Evolutionary conservation across 2,329 filamentous ascomycete species (phyloP).

Genomic region (Rutstroemia sp.): DNA sequence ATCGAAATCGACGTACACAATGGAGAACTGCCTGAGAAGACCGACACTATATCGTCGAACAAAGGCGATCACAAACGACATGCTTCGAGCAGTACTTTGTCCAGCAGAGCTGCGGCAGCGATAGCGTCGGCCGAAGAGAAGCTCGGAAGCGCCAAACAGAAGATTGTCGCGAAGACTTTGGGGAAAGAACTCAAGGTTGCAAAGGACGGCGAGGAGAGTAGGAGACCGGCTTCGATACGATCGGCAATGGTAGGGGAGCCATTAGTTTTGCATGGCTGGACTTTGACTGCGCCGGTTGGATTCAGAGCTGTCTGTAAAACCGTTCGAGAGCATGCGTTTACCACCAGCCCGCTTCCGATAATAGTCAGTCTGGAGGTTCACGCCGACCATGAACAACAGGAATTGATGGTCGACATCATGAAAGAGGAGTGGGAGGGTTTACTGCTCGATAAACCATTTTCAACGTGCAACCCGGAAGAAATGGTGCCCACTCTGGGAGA

Average conservation of each 20-base stretch:
- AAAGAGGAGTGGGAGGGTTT: slow-evolving; percentile 73
- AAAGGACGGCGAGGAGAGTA: slow-evolving; percentile 18
- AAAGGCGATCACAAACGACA: slow-evolving; percentile 40
- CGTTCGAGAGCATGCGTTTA: slow-evolving; percentile 72
- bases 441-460: slow-evolving; percentile 54
- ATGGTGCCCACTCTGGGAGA: slow-evolving; percentile 63
- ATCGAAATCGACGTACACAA: slow-evolving; percentile 97
- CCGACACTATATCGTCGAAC: slow-evolving; percentile 28
- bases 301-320: slow-evolving; percentile 82
- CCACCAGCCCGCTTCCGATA: slow-evolving; percentile 67
- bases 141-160: slow-evolving; percentile 20
- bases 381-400: slow-evolving; percentile 72
- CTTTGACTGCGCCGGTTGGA: slow-evolving; percentile 74
- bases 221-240: slow-evolving; percentile 22
- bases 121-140: slow-evolving; percentile 18
- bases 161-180: slow-evolving; percentile 13
- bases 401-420: slow-evolving; percentile 92
- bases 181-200: slow-evolving; percentile 10
- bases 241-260: slow-evolving; percentile 50
- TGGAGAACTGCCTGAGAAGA: slow-evolving; percentile 42
- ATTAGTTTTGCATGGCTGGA: slow-evolving; percentile 79
- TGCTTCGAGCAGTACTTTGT: slow-evolving; percentile 27
- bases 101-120: slow-evolving; percentile 24
- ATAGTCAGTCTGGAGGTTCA: slow-evolving; percentile 94
- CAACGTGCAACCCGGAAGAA: slow-evolving; percentile 37